Percentiles rank a stretch among this genome's conserved stretches.
phyloP scores from a whole-genome alignment of 2,329 filamentous ascomycete species.

The Pseudocercospora fijiensis region DNA sequence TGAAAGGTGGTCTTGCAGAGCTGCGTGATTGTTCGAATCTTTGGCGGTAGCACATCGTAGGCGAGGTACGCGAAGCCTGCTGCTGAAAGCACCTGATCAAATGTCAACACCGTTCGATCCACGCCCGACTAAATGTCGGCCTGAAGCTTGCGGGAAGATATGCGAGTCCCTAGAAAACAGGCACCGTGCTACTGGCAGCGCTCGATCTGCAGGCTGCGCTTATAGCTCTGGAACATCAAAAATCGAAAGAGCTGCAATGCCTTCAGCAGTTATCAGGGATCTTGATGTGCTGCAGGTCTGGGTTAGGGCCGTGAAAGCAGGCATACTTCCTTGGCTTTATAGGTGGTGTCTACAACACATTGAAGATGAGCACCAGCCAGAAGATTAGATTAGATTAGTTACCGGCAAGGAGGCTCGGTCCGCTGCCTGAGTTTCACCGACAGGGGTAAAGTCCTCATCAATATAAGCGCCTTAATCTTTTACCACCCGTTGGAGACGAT shows the following conservation, averaged over 20 bases:
- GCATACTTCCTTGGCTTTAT: background rate
- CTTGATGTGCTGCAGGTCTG: conserved; percentile 28
- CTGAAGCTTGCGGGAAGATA: conserved; percentile 29
- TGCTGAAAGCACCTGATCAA: conserved; percentile 17
- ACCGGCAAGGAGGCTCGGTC: background rate
- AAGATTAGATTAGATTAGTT: too few relatives aligned
- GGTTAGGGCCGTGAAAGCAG: background rate
- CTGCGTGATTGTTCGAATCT: conserved; percentile 13
- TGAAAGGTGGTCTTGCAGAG: conserved; percentile 20
- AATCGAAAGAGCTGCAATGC: conserved; percentile 28
- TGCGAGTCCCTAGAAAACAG: conserved; percentile 32
- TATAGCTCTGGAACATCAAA: conserved; percentile 31
- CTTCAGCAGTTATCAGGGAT: conserved; percentile 29
- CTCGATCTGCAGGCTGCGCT: conserved; percentile 32
- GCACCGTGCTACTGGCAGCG: conserved; percentile 30
- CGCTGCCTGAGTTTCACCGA: background rate
- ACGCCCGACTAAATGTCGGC: background rate
- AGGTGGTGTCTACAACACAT: background rate
- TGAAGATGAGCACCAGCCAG: too few relatives aligned
- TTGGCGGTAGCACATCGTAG: conserved; percentile 23
- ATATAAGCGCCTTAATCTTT: background rate
- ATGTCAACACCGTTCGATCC: background rate
- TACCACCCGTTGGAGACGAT: background rate
- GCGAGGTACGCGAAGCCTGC: conserved; percentile 32
- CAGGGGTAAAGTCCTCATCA: background rate